Conservation (phyloP, 1,284 basidiomycete genomes). For the Rhodofomes roseus region DNA sequence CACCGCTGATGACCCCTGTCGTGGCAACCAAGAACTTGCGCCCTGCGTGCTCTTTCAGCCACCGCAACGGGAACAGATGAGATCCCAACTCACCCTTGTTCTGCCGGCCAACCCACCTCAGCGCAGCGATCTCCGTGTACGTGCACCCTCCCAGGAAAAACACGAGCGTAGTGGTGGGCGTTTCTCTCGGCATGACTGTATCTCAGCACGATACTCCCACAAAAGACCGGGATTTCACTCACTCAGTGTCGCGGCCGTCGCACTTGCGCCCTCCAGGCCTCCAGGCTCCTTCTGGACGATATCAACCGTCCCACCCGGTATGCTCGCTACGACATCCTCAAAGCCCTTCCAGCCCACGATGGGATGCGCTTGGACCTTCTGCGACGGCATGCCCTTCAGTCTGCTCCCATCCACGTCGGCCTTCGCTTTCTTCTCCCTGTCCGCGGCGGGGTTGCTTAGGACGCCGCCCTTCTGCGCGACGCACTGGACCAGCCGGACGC, state of each 20-base stretch:
- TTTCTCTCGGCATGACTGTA: slow-evolving; percentile 46
- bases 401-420: slow-evolving; percentile 35
- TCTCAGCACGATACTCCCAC: neutral
- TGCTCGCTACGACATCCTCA: slow-evolving; percentile 79
- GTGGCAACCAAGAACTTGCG: slow-evolving; percentile 86
- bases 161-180: slow-evolving; percentile 80
- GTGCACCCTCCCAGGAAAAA: slow-evolving; percentile 99
- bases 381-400: slow-evolving; percentile 26
- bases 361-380: slow-evolving; percentile 76
- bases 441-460: slow-evolving; percentile 64
- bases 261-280: slow-evolving; percentile 28
- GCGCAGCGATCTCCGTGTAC: slow-evolving; percentile 92
- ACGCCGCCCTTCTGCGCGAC: slow-evolving; percentile 88
- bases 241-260: slow-evolving; percentile 40
- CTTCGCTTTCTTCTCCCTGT: slow-evolving; percentile 46
- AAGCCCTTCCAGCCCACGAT: slow-evolving; percentile 97
- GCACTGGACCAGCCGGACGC: slow-evolving; percentile 89
- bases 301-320: slow-evolving; percentile 88
- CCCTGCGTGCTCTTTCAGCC: slow-evolving; percentile 40
- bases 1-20: slow-evolving; percentile 82
- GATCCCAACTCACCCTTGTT: slow-evolving; percentile 62
- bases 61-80: neutral
- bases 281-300: slow-evolving; percentile 52
- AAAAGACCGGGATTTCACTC: slow-evolving; percentile 24
- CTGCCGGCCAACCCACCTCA: slow-evolving; percentile 87